Evolutionary conservation across 2,329 filamentous ascomycete genomes (phyloP), one percentile per base, ranked within the genome.

Genomic region (Sclerotinia spermophila): DNA sequence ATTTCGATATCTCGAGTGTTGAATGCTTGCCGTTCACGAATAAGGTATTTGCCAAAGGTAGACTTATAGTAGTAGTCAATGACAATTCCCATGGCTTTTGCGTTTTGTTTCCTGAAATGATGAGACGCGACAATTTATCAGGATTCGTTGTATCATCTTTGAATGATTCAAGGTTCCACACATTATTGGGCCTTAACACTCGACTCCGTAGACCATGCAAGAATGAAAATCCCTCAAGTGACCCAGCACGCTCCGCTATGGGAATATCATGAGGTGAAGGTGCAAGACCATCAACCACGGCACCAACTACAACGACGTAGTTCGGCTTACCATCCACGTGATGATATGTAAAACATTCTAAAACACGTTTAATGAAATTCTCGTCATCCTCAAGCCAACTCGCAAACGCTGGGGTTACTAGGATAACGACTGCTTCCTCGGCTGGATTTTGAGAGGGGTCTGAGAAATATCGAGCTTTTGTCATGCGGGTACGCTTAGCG

Each of bases 11-110:
- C 40, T 86, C 77, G 11, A 92, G 80, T 1, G 88, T 91, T 2
- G 89, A 89, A 1, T 82, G 82, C 38, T 82, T 83, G 60, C 89
- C 90, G 72, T 90, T 95, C 53, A 89, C 86, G 77, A 96, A 96
- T 10, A 93, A 82, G 0, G 93, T 96, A 76, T 93, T 92, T 55
- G 92, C 90, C 38, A 96, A 82, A 2, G 92, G 92, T 2, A 94
- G 71, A 8, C 84, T 78, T 56, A 69, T 44, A 5, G 59, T 42
- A 27, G 48, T 65, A n/a, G 33, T 19, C n/a, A 53, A 65, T 53
- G 62, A 35, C 21, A 40, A 6, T 30, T 65, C 62, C 33, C 44
- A 13, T 2, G 15, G 33, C 24, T 53, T 40, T 7, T 15, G 24
- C n/a, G 24, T n/a, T 19, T 35, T 13, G 53, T 62, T 35, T 21